Conservation (phyloP, 192 early-diverging fungal genomes). For the Mortierella antarctica region DNA sequence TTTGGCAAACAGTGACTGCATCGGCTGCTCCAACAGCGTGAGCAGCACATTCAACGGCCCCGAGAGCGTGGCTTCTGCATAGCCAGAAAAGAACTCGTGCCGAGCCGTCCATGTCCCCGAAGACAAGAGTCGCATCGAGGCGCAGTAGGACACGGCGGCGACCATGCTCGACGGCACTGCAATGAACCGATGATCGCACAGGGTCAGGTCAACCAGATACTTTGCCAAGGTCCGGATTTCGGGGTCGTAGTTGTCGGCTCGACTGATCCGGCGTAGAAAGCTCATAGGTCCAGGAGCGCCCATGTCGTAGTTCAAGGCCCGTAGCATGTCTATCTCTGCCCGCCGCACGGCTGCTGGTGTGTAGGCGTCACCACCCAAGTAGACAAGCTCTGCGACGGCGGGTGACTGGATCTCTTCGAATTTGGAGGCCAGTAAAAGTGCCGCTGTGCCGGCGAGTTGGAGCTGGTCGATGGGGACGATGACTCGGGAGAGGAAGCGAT, state of each 20-base stretch:
- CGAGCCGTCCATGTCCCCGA: constrained; percentile 61
- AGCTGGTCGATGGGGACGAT: constrained; percentile 60
- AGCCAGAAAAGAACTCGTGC: constrained; percentile 75
- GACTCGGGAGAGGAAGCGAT: constrained; percentile 67
- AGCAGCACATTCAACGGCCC: constrained; percentile 59
- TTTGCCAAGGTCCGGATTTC: constrained; percentile 68
- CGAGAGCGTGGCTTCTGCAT: constrained; percentile 68
- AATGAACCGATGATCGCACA: constrained; percentile 68
- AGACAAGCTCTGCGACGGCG: constrained; percentile 60
- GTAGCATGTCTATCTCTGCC: constrained; percentile 69
- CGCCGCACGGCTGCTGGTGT: constrained; percentile 56
- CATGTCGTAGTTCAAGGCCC: constrained; percentile 67
- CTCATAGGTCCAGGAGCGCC: constrained; percentile 67
- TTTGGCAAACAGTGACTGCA: constrained; percentile 58
- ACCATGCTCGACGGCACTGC: constrained; percentile 57
- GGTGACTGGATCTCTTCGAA: constrained; percentile 69
- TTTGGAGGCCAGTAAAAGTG: constrained; percentile 66
- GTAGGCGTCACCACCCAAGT: constrained; percentile 60
- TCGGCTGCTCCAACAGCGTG: constrained; percentile 59
- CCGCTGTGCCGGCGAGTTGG: constrained; percentile 64
- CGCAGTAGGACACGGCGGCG: constrained; percentile 58
- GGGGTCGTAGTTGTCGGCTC: constrained; percentile 68
- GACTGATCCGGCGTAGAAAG: constrained; percentile 68
- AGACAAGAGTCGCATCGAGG: constrained; percentile 55
- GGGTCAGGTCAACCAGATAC: constrained; percentile 68